Evolutionary conservation across 495 filamentous ascomycete genomes (phyloP).

Genomic region (Aspergillus sclerotioniger): DNA sequence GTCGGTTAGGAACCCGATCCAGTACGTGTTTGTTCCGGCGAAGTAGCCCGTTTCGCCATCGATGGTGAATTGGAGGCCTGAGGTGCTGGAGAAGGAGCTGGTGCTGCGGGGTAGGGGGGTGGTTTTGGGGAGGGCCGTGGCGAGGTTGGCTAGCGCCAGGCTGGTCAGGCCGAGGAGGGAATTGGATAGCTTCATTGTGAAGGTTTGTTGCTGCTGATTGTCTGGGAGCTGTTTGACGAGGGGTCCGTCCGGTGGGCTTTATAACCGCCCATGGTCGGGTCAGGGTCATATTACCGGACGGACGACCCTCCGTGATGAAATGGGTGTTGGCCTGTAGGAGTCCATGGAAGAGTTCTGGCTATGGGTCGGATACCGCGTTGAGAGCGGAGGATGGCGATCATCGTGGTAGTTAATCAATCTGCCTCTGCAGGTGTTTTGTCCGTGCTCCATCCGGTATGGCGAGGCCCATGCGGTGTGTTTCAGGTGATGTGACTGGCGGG

Average conservation of each 20-base stretch:
- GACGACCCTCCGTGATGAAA: conserved; percentile 2
- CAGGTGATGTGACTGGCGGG: conserved; percentile 2
- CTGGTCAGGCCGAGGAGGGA: conserved; percentile 61
- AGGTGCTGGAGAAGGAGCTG: conserved; percentile 26
- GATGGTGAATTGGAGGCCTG: conserved; percentile 58
- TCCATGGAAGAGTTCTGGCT: not conserved
- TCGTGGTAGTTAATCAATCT: conserved; percentile 7
- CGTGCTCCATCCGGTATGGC: conserved; percentile 11
- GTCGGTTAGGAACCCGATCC: conserved; percentile 66
- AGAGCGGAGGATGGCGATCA: conserved; percentile 4
- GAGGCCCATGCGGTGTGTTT: conserved; percentile 2
- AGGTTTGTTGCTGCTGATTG: not conserved
- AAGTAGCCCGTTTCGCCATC: conserved; percentile 61
- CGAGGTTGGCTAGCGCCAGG: conserved; percentile 24
- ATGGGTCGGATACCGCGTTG: not conserved
- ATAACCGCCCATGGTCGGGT: not conserved
- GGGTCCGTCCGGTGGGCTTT: not conserved
- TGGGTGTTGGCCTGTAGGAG: not conserved
- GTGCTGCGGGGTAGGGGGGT: not conserved
- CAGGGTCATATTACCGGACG: not conserved
- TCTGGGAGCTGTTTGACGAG: not conserved
- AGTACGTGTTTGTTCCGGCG: conserved; percentile 73
- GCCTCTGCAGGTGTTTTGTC: conserved; percentile 8
- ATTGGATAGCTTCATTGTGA: conserved; percentile 14
- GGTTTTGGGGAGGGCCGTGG: conserved; percentile 10